These are phyloP conservation scores for Fragosphaeria purpurea DNA, from an alignment of 2,329 filamentous ascomycete species.

Conservation along the genomic window DNA sequence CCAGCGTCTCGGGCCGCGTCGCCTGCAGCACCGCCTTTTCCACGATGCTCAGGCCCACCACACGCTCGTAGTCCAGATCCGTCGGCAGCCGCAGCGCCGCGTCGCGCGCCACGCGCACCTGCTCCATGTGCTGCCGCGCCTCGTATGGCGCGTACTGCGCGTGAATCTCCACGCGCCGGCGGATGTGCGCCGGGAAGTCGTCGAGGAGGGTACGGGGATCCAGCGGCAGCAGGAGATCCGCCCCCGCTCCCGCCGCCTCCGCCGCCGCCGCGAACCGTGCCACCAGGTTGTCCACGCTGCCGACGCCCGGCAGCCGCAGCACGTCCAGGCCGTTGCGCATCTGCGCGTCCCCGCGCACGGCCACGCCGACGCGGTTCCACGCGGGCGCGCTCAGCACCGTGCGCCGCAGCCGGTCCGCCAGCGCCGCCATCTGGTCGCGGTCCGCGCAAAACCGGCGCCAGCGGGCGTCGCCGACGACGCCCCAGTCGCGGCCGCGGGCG, in stretches of 20 bases:
- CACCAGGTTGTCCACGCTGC: slow-evolving; percentile 38
- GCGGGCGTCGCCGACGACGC: slow-evolving; percentile 67
- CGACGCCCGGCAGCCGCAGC: slow-evolving; percentile 54
- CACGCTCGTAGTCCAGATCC: slow-evolving; percentile 63
- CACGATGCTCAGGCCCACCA: slow-evolving; percentile 68
- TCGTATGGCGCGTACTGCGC: slow-evolving; percentile 83
- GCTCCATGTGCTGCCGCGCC: slow-evolving; percentile 56
- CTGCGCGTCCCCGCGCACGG: slow-evolving; percentile 24
- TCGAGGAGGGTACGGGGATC: slow-evolving; percentile 22
- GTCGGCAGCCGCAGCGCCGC: slow-evolving; percentile 63
- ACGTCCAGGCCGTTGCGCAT: slow-evolving; percentile 70
- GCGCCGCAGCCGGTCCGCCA: slow-evolving; percentile 46
- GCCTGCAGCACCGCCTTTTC: slow-evolving; percentile 62
- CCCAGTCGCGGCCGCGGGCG: slow-evolving; percentile 61
- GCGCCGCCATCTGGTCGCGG: slow-evolving; percentile 54
- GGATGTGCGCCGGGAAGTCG: slow-evolving; percentile 48
- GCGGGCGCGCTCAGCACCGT: slow-evolving; percentile 5
- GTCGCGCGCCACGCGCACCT: slow-evolving; percentile 61
- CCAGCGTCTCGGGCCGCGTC: slow-evolving; percentile 72
- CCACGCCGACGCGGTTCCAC: slow-evolving; percentile 24
- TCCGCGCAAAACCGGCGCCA: slow-evolving; percentile 64
- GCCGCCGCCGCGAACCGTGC: slow-evolving; percentile 40
- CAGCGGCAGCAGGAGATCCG: too few species aligned
- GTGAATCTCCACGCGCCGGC: slow-evolving; percentile 66
- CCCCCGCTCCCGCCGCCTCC: not conserved